Conservation (phyloP, 768 basidiomycete species). For the Amanita rubescens region DNA sequence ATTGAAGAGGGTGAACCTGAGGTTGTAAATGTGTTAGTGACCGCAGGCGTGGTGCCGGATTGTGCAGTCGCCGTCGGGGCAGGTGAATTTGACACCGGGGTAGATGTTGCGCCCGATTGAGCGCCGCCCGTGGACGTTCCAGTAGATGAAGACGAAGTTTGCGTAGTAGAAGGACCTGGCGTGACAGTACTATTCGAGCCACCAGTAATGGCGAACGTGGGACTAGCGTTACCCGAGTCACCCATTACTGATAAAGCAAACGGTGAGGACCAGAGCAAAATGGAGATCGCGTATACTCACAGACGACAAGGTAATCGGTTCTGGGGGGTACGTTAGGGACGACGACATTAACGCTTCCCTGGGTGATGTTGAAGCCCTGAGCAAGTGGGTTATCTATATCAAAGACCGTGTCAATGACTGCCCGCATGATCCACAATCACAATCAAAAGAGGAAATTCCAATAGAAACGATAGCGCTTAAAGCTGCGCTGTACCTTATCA, state of each 20-base stretch:
- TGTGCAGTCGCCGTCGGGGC: background rate
- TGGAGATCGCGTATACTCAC: conserved; percentile 34
- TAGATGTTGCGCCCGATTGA: background rate
- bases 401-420: conserved; percentile 3
- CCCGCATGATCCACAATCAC: background rate
- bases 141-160: background rate
- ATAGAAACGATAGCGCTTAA: background rate
- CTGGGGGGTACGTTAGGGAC: conserved; percentile 43
- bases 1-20: background rate
- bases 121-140: background rate
- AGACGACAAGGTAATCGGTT: conserved; percentile 50
- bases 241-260: conserved; percentile 44
- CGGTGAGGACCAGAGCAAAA: conserved; percentile 4
- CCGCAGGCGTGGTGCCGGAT: background rate
- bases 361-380: conserved; percentile 40
- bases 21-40: background rate
- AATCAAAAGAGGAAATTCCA: background rate
- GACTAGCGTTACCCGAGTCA: conserved; percentile 58
- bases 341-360: conserved; percentile 39
- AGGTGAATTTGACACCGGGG: background rate
- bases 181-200: background rate
- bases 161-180: background rate
- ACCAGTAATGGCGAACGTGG: conserved; percentile 45
- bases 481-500: background rate
- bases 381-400: conserved; percentile 55